Evolutionary conservation across 805 yeast genomes (phyloP).

Genomic region (Candida oleophila): DNA sequence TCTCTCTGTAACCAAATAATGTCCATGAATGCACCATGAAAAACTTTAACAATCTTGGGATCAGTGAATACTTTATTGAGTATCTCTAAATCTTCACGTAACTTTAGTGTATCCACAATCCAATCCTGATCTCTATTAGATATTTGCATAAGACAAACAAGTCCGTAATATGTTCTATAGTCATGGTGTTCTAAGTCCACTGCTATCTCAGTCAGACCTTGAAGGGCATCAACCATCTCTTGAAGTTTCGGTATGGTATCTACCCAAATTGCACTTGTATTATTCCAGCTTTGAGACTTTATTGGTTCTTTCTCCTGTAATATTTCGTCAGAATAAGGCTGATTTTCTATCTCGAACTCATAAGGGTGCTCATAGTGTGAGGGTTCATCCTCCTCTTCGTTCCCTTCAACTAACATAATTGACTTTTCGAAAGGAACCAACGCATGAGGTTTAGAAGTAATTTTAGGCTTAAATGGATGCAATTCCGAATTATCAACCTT

Average conservation of each 20-base stretch:
- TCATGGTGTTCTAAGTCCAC: conserved; percentile 97
- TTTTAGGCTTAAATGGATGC: conserved; percentile 74
- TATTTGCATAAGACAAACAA: conserved; percentile 91
- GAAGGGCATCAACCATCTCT: conserved; percentile 54
- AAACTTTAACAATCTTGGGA: conserved; percentile 79
- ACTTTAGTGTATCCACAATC: conserved; percentile 78
- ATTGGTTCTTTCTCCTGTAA: conserved; percentile 41
- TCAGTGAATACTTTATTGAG: conserved; percentile 78
- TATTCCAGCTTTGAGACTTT: conserved; percentile 62
- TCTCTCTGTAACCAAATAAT: conserved; percentile 96
- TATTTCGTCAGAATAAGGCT: conserved; percentile 64
- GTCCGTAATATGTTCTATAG: conserved; percentile 82
- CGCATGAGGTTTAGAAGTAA: conserved; percentile 72
- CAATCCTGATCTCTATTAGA: conserved; percentile 80
- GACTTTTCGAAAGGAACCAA: conserved; percentile 55
- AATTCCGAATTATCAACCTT: conserved; percentile 67
- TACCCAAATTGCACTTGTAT: conserved; percentile 69
- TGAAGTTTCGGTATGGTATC: conserved; percentile 53
- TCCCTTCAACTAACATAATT: conserved; percentile 26
- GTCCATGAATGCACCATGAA: conserved; percentile 98
- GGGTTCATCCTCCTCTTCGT: conserved; percentile 42
- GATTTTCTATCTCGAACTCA: conserved; percentile 64
- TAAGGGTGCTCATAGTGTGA: conserved; percentile 81
- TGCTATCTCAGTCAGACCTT: conserved; percentile 64
- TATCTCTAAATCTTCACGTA: conserved; percentile 66